Evolutionary conservation across 148 eudicot genomes (phyloP).

Genomic region (Drosera capensis): DNA sequence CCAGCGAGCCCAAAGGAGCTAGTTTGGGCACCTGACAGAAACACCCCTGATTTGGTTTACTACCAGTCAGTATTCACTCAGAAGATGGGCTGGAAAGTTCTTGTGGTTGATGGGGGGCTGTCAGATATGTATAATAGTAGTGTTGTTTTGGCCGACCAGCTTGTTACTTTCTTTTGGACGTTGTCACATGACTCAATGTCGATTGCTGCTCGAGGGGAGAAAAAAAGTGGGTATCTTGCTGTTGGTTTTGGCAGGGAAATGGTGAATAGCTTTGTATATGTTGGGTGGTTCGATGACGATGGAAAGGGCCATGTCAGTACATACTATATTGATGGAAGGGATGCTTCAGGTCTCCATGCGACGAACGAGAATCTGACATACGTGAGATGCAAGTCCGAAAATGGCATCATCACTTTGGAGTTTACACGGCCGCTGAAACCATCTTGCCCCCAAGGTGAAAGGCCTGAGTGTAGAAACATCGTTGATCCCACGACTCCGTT

Average conservation of each 20-base stretch:
- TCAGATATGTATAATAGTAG: slow-evolving; percentile 88
- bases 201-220: slow-evolving; percentile 80
- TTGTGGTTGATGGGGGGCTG: slow-evolving; percentile 93
- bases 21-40: slow-evolving; percentile 74
- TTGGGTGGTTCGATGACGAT: slow-evolving; percentile 74
- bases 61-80: slow-evolving; percentile 63
- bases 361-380: slow-evolving; percentile 76
- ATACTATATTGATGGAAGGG: slow-evolving; percentile 71
- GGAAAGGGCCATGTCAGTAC: slow-evolving; percentile 65
- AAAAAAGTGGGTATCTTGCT: slow-evolving; percentile 85
- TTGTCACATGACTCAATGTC: slow-evolving; percentile 59
- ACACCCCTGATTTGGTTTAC: slow-evolving; percentile 74
- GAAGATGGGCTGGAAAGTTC: slow-evolving; percentile 97
- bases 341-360: slow-evolving; percentile 50
- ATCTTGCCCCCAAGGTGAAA: slow-evolving; percentile 34
- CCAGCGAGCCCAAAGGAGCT: slow-evolving; percentile 70
- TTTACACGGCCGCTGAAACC: slow-evolving; percentile 86
- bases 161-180: slow-evolving; percentile 81
- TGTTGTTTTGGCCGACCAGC: slow-evolving; percentile 83
- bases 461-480: slow-evolving; percentile 70
- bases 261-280: slow-evolving; percentile 81
- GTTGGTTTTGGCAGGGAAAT: slow-evolving; percentile 78
- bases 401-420: slow-evolving; percentile 83
- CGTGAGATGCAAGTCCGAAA: slow-evolving; percentile 84
- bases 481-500: slow-evolving; percentile 75